Evolutionary conservation across 768 basidiomycete species (phyloP), one percentile per base, ranked within the genome.

Genomic region (Amanita muscaria): DNA sequence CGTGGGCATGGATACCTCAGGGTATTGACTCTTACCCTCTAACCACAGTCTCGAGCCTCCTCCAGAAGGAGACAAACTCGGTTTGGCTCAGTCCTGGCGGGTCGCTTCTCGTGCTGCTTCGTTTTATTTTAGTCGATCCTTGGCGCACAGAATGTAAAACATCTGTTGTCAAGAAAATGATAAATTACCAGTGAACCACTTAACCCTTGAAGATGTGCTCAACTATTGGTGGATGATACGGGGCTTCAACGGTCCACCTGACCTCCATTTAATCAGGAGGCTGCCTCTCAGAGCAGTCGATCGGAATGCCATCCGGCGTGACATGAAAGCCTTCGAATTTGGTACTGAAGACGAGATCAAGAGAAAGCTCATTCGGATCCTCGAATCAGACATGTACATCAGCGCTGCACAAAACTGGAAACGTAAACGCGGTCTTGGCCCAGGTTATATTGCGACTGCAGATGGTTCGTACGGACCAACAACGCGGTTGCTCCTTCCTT

Each of bases 291-390:
- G 90, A 9, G 63, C 81, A 0, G 88, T 99, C 40, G 92, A 98
- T 60, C 76, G 73, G 23, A 76, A 81, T 29, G 88, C 97, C 48
- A 76, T 99, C 56, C 75, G n/a, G n/a, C n/a, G 74, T 25, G 83
- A 83, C 40, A 98, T 97, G 96, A 80, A 82, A 33, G 94, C 94
- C 4, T 97, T 99, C 65, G 94, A 97, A 57, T 97, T 99, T 53
- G 96, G 96, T 11, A 69, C 83, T 0, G 83, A 86, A 40, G 84
- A 86, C 4, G 87, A 94, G 10, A 88, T 98, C 44, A 83, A 89
- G 61, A 69, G 70, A 32, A 80, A 72, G 56, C 74, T 97, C 2
- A 57, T 74, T 8, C 70, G 76, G 1, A 74, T 96, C 16, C 76
- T 98, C 19, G 77, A 80, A 51, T 81, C 83, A 0, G 91, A 96